Evolutionary conservation across 192 early-diverging fungal species (phyloP), one percentile per base, ranked within the genome.

Genomic region (Chytriomyces sp.): DNA sequence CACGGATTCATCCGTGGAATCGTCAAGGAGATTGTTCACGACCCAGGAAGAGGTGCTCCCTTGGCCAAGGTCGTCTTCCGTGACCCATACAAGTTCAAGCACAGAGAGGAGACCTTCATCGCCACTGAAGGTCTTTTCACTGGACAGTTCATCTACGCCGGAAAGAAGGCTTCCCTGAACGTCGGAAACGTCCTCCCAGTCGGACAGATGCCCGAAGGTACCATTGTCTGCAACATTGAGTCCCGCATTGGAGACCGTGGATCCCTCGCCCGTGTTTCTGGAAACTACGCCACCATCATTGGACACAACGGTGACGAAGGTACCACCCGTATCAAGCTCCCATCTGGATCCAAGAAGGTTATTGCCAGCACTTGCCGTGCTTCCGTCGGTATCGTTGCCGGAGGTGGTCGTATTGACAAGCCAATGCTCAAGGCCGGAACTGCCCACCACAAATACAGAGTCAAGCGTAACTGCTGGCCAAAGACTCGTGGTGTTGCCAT

Each of bases 401-500:
- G 96, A 82, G 98, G 97, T 89, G 98, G 96, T 81, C 95, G 96
- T 93, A 95, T 96, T 79, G 97, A 99, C 85, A 99, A 99, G 91
- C 98, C 98, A 75, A 86, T 99, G 84, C 91, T 99, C 81, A 99
- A 99, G 94, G 97, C 97, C 81, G 97, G 97, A 86, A 95, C 96
- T 93, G 96, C 97, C 82, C 94, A 92, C 93, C 95, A 94, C 94
- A 98, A 98, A 92, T 96, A 93, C 93, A 91, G 90, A 78, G 98
- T 92, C 89, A 99, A 99, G 94, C 93, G 96, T 82, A 97, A 99
- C 95, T 91, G 87, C 81, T 99, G 97, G 97, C 97, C 97, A 81
- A 94, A 93, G 86, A 99, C 97, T 89, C 96, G 98, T 95, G 97
- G 97, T 97, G 97, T 99, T 89, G 97, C 96, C 86, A 99, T 99